Base-by-base conservation (phyloP, 1,284 basidiomycete species). In the Malassezia sp. region DNA sequence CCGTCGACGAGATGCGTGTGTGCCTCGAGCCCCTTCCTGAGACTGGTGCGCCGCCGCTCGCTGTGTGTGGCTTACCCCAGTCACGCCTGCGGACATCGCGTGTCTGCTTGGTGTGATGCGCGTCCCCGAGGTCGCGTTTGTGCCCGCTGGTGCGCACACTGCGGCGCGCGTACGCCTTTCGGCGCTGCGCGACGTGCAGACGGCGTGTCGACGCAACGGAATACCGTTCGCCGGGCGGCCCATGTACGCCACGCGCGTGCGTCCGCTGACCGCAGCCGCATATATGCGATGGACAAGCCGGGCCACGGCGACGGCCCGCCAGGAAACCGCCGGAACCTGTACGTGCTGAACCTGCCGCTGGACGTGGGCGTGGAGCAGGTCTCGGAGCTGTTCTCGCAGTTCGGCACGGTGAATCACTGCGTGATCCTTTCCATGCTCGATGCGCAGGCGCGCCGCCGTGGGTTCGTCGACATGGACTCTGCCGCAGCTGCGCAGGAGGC, bases 401-500 rank as follows among this genome's bases (percentile, higher is more conserved):
- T 58, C 46, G 67, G 65, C 18, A 37, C 33, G 9, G 67, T 70
- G 5, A 52, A 55, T 20, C 67, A 70, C 49, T 63, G 63, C 17
- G 67, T 70, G 17, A 68, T 70, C 21, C 51, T 70, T 12, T 64
- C 67, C 2, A 70, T 66, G 37, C 57, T 68, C 10, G 67, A 70
- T 39, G 57, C 58, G n/a, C 47, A 65, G 34, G 67, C 67, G 10
- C 59, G 67, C 30, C 57, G 66, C 21, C 54, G 66, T 17, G 67
- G 67, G 12, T 68, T 70, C 45, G 64, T 70, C 28, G 61, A 68
- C 45, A 70, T 70, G 67, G 51, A 55, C 6, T 37, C 45, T 10
- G 39, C 63, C 2, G 22, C 33, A n/a, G 52, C 61, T 31, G 67
- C 67, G 5, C 54, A 51, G 15, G 45, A 42, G 22, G 67, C 67